Evolutionary conservation across 2,329 filamentous ascomycete species (phyloP).

Genomic region (Nemania abortiva): DNA sequence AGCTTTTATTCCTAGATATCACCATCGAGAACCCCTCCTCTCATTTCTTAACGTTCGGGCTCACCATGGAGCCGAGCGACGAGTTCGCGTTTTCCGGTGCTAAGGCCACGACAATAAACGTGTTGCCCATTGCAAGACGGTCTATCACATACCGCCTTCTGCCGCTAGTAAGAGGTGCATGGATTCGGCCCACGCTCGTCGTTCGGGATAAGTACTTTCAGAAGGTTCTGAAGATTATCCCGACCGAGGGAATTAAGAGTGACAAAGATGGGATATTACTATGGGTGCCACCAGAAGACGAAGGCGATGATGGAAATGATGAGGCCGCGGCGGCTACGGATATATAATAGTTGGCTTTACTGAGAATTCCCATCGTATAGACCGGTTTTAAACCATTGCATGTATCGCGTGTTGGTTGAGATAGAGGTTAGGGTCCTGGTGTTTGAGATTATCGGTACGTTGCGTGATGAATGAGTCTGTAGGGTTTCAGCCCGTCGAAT

Average conservation of each 20-base stretch:
- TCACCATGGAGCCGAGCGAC: conserved; percentile 92
- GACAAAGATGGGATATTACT: conserved; percentile 74
- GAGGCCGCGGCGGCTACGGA: conserved; percentile 5
- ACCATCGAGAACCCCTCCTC: conserved; percentile 93
- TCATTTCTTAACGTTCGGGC: conserved; percentile 93
- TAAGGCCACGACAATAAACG: conserved; percentile 82
- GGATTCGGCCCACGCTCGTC: conserved; percentile 78
- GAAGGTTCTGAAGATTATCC: conserved; percentile 84
- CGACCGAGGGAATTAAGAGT: conserved; percentile 77
- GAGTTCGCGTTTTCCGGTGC: conserved; percentile 93
- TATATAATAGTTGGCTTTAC: background rate
- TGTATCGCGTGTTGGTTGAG: background rate
- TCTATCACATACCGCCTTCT: conserved; percentile 80
- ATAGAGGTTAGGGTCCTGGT: background rate
- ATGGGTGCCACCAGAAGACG: conserved; percentile 67
- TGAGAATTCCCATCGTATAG: background rate
- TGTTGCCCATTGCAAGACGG: conserved; percentile 84
- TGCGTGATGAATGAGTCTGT: background rate
- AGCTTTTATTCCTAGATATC: conserved; percentile 62
- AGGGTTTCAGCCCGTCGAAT: background rate
- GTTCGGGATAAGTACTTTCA: conserved; percentile 94
- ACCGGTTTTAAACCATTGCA: conserved; percentile 14
- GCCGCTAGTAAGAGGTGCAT: conserved; percentile 73
- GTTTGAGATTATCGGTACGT: background rate
- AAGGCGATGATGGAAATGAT: conserved; percentile 44